These are phyloP conservation scores for Pyrenophora teres DNA, from an alignment of 2,329 filamentous ascomycete species.

Conservation along the genomic window DNA sequence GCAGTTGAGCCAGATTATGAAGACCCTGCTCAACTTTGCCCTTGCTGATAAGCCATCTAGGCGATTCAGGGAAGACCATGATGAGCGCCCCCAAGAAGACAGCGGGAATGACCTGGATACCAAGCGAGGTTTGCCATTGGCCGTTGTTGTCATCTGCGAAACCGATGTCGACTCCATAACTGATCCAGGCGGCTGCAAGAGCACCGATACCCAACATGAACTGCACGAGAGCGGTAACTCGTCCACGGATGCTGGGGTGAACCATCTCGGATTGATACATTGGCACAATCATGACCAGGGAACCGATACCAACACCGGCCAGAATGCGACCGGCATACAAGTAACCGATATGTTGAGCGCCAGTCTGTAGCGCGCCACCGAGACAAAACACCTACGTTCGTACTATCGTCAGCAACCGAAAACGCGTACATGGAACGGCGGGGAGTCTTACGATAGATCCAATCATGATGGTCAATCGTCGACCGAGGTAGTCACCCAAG, in stretches of 20 bases:
- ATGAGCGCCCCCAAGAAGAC: slow-evolving; percentile 68
- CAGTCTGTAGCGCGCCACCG: slow-evolving; percentile 75
- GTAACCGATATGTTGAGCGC: slow-evolving; percentile 62
- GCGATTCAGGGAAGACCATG: slow-evolving; percentile 70
- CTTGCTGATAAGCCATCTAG: slow-evolving; percentile 75
- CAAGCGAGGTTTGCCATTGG: slow-evolving; percentile 68
- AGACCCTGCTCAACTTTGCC: slow-evolving; percentile 68
- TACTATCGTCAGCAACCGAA: neutral
- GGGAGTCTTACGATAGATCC: slow-evolving; percentile 63
- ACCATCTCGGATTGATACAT: slow-evolving; percentile 80
- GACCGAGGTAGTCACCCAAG: slow-evolving; percentile 66
- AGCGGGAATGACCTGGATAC: slow-evolving; percentile 73
- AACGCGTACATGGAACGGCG: neutral
- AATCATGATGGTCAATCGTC: slow-evolving; percentile 72
- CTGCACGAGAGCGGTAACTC: slow-evolving; percentile 76
- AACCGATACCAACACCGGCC: slow-evolving; percentile 68
- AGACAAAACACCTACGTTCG: slow-evolving; percentile 60
- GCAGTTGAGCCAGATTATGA: slow-evolving; percentile 68
- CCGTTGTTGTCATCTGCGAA: slow-evolving; percentile 54
- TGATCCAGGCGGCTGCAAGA: slow-evolving; percentile 73
- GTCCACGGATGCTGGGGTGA: slow-evolving; percentile 76
- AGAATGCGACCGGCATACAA: slow-evolving; percentile 73
- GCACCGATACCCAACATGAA: slow-evolving; percentile 82
- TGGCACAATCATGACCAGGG: slow-evolving; percentile 68
- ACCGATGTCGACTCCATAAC: slow-evolving; percentile 66